Evolutionary conservation across 441 rosid genomes (phyloP), one percentile per base, ranked within the genome.

Genomic region (Jatropha podagrica): DNA sequence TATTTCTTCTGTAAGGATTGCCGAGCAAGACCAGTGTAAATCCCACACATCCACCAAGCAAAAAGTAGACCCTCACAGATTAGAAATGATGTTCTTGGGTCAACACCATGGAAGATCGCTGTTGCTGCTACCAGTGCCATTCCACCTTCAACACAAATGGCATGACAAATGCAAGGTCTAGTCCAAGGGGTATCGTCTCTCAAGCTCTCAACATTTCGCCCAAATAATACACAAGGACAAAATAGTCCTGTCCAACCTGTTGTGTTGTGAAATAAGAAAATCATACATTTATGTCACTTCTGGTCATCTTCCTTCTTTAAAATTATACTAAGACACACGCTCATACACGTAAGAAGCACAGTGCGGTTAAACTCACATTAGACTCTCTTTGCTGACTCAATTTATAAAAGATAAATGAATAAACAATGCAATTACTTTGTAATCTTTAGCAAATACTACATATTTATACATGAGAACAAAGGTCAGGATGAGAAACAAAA

Each of bases 41-140:
- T 91, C 63, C 98, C 98, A 81, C 98, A 93, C 85, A 95, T 88
- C 99, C 98, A 92, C 99, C 98, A 95, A 66, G 97, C 88, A 74
- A 95, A 95, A 72, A 93, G 86, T 73, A 93, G 86, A 69, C 94
- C 87, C 85, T 95, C 99, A 15, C 90, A 84, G 7, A 93, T 85
- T 74, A 95, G 93, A 23, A 90, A 89, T 37, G 95, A 83, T 23
- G 97, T 90, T 76, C 86, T 82, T 14, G 97, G 96, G 72, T 91
- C 96, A 75, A 93, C 74, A 20, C 99, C 98, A 68, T 89, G 81
- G 78, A 88, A 82, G 78, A 89, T 74, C 3, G 86, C 84, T 12
- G 96, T 88, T 3, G 86, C 87, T 6, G 88, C 86, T 6, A 97
- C 95, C 42, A 91, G 71, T 26, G 92, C 84, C 80, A 95, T 72